A percentile compares a stretch with the other conserved stretches of the same genome.
These are phyloP conservation scores for Pythium pectinolyticum DNA, from an alignment of 352 stramenopile genomes.

Conservation along the genomic window DNA sequence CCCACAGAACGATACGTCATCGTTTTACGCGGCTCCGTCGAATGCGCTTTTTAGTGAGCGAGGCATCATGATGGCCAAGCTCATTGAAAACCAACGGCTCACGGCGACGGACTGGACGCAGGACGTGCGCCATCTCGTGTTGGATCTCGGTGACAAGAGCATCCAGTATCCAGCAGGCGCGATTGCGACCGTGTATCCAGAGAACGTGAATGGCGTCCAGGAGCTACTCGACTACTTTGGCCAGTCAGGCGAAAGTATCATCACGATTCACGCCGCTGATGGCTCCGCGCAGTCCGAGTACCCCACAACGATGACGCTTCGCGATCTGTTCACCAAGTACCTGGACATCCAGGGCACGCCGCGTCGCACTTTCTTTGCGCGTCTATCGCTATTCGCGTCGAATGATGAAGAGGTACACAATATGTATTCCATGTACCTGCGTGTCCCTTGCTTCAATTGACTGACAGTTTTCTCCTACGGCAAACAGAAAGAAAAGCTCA, in stretches of 20 bases:
- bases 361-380: constrained; percentile 86
- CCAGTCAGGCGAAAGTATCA: constrained; percentile 32
- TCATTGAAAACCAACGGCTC: constrained; percentile 64
- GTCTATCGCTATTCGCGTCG: constrained; percentile 75
- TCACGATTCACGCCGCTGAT: constrained; percentile 55
- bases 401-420: constrained; percentile 84
- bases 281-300: constrained; percentile 49
- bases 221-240: constrained; percentile 64
- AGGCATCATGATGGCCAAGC: constrained; percentile 50
- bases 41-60: constrained; percentile 40
- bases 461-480: neutral
- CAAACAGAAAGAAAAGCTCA: constrained; percentile 85
- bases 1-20: constrained; percentile 36
- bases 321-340: constrained; percentile 80
- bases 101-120: constrained; percentile 76
- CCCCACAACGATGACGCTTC: constrained; percentile 50
- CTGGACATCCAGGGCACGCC: constrained; percentile 88
- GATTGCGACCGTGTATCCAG: constrained; percentile 75
- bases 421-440: neutral
- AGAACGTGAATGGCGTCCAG: constrained; percentile 72
- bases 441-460: neutral
- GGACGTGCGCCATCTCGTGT: constrained; percentile 79
- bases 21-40: constrained; percentile 62
- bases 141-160: constrained; percentile 40
- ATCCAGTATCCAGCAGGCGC: constrained; percentile 62